phyloP scores from a whole-genome alignment of 768 basidiomycete genomes.

The Suillus sp. region DNA sequence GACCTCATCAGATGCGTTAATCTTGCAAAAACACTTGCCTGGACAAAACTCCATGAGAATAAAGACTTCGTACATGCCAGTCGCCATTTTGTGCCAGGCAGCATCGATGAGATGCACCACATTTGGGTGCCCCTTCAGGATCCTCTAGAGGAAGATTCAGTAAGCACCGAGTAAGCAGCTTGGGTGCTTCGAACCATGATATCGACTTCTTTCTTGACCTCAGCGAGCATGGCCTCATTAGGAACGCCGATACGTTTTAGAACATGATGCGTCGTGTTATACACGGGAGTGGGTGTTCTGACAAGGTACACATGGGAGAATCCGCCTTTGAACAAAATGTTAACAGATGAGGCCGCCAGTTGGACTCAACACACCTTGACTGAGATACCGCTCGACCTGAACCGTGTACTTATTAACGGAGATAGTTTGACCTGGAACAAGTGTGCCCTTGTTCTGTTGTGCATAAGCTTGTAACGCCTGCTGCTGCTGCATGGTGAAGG shows the following conservation, averaged over 20 bases:
- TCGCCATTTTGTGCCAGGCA: constrained; percentile 82
- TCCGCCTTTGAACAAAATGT: constrained; percentile 62
- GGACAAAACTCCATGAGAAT: constrained; percentile 99
- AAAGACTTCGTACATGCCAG: constrained; percentile 91
- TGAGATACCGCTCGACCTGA: constrained; percentile 91
- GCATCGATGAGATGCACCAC: constrained; percentile 97
- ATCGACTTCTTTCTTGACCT: constrained; percentile 97
- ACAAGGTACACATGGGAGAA: constrained; percentile 99
- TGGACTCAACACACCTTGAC: constrained; percentile 67
- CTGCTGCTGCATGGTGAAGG: constrained; percentile 40
- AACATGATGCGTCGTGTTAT: constrained; percentile 93
- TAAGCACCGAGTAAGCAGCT: constrained; percentile 24
- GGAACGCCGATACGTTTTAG: constrained; percentile 95
- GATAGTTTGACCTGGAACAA: constrained; percentile 83
- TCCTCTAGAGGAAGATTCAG: constrained; percentile 57
- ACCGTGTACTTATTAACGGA: constrained; percentile 88
- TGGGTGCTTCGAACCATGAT: constrained; percentile 76
- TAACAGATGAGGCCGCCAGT: constrained; percentile 14
- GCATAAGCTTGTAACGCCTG: constrained; percentile 50
- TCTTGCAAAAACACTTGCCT: constrained; percentile 44
- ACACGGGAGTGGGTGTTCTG: constrained; percentile 80
- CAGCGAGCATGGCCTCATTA: constrained; percentile 84
- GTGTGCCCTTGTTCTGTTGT: constrained; percentile 59
- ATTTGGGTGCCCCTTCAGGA: constrained; percentile 91
- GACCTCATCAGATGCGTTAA: constrained; percentile 8